phyloP scores from a whole-genome alignment of 176 grass and related monocot genomes.

The Carex myosuroides region DNA sequence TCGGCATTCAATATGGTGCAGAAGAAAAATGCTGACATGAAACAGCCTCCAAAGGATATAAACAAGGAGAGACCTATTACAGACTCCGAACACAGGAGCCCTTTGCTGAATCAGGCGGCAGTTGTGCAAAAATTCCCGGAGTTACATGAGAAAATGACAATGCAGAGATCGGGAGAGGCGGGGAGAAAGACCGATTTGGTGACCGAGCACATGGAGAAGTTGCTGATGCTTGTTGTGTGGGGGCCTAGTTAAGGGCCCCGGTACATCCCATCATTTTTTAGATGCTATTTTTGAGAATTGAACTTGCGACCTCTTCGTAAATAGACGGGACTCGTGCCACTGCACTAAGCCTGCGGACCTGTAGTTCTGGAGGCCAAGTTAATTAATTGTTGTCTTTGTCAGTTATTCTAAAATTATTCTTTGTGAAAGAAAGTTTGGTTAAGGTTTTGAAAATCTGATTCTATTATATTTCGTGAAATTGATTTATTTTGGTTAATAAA shows the following conservation, averaged over 20 bases:
- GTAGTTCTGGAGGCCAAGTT: conserved; percentile 34
- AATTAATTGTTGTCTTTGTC: neutral
- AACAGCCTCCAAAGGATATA: neutral
- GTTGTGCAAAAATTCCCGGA: neutral
- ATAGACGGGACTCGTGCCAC: no score
- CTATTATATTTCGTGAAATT: neutral
- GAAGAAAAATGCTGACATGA: conserved; percentile 3
- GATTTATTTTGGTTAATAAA: neutral
- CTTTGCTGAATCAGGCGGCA: neutral
- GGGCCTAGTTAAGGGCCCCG: conserved; percentile 22
- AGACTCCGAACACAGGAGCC: neutral
- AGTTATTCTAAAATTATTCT: neutral
- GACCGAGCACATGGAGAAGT: conserved; percentile 38
- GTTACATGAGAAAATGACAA: neutral
- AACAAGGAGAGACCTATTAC: neutral
- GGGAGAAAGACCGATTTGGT: neutral
- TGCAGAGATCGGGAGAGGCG: neutral
- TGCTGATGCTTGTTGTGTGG: conserved; percentile 64
- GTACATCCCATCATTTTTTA: no score
- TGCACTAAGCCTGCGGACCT: no score
- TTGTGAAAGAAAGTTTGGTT: neutral
- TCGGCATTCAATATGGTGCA: conserved; percentile 30
- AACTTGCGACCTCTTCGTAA: no score
- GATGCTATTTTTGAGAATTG: no score
- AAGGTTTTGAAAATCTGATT: neutral